Conservation (phyloP, 306 rosid genomes). For the Bauhinia variegata region DNA sequence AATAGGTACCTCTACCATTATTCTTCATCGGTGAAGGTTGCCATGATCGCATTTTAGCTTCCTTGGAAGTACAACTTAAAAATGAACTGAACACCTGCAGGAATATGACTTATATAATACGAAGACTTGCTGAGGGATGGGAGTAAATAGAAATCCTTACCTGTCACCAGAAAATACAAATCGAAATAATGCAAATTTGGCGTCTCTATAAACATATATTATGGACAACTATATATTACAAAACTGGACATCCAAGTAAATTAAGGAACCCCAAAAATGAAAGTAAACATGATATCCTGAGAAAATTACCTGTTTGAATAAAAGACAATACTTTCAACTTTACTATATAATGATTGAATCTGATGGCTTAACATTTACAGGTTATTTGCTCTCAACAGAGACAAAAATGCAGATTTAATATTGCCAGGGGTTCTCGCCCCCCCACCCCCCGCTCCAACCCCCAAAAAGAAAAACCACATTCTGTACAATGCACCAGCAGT, state of each 20-base stretch:
- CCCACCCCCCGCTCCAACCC: too few relatives aligned
- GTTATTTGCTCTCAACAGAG: constrained; percentile 56
- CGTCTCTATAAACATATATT: constrained; percentile 27
- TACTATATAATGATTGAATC: constrained; percentile 45
- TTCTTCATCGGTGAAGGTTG: too few relatives aligned
- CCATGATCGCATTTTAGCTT: too few relatives aligned
- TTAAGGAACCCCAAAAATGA: neutral
- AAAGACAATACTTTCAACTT: constrained; percentile 27
- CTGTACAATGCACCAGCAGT: constrained; percentile 54
- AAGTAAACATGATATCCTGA: neutral
- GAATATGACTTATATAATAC: too few relatives aligned
- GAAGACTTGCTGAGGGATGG: too few relatives aligned
- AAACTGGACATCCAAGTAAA: constrained; percentile 23
- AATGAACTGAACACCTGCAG: too few relatives aligned
- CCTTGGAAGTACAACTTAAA: too few relatives aligned
- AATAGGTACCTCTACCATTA: too few relatives aligned
- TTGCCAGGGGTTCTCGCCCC: too few relatives aligned
- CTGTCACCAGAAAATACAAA: neutral
- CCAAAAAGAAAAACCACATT: too few relatives aligned
- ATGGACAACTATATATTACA: constrained; percentile 41
- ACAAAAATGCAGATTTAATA: constrained; percentile 51
- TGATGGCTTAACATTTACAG: constrained; percentile 62
- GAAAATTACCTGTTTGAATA: constrained; percentile 15
- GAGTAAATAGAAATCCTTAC: neutral
- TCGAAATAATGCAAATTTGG: neutral